A percentile compares a stretch with the other conserved stretches of the same genome.
Evolutionary conservation across 257 asterid genomes (phyloP).

Genomic region (Craterostigma plantagineum): DNA sequence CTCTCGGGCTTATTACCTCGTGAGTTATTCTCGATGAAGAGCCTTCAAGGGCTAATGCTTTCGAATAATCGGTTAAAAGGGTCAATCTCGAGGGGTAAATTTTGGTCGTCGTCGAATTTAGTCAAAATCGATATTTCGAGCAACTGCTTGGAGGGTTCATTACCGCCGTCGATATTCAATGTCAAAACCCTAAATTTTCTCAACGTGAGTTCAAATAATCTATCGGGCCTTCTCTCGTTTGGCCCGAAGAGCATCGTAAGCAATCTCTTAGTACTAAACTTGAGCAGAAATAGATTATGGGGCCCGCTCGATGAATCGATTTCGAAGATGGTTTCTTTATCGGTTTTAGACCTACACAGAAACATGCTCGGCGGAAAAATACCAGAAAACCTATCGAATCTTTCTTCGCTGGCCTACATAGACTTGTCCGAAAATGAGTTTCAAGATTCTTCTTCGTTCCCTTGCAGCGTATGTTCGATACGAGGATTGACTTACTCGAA

Average conservation of each 20-base stretch:
- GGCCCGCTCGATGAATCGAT: constrained; percentile 29
- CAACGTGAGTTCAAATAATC: constrained; percentile 46
- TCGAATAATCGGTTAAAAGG: constrained; percentile 48
- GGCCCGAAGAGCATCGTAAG: constrained; percentile 9
- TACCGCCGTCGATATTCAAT: constrained; percentile 38
- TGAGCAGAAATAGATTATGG: constrained; percentile 35
- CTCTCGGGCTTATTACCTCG: constrained; percentile 29
- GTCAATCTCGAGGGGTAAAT: constrained; percentile 25
- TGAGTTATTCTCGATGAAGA: constrained; percentile 18
- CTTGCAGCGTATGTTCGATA: constrained; percentile 44
- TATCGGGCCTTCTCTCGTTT: constrained; percentile 28
- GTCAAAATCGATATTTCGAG: constrained; percentile 45
- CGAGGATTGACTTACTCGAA: constrained; percentile 38
- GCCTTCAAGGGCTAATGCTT: constrained; percentile 58
- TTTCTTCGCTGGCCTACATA: constrained; percentile 46
- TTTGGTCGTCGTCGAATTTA: constrained; percentile 18
- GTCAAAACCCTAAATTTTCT: constrained; percentile 33
- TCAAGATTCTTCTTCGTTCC: constrained; percentile 26
- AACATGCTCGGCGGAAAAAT: constrained; percentile 32
- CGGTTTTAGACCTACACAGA: constrained; percentile 49
- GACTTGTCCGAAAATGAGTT: constrained; percentile 60
- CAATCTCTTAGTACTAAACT: constrained; percentile 45
- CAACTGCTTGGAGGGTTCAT: constrained; percentile 31
- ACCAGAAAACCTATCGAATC: constrained; percentile 40
- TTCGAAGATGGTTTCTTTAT: constrained; percentile 36